Conservation (phyloP, 371 early-diverging fungal species). For the Mucor racemosus region DNA sequence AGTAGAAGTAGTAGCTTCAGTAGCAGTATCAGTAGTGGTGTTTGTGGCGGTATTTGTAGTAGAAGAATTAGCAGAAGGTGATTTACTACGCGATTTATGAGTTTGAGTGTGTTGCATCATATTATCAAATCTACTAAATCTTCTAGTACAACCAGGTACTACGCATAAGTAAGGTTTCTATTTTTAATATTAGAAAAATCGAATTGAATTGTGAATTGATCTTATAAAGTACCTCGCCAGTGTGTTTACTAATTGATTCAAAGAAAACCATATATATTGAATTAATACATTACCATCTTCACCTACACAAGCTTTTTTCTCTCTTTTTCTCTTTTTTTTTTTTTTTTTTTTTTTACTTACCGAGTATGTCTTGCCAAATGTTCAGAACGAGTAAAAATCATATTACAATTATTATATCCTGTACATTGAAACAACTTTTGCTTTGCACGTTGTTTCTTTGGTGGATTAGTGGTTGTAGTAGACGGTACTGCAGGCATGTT, state of each 20-base stretch:
- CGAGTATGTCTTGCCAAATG: constrained; percentile 64
- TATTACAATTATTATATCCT: constrained; percentile 60
- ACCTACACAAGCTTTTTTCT: not conserved
- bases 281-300: not conserved
- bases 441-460: constrained; percentile 26
- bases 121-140: constrained; percentile 37
- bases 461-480: constrained; percentile 7
- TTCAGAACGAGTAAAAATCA: constrained; percentile 67
- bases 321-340: too few species aligned
- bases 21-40: not conserved
- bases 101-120: constrained; percentile 42
- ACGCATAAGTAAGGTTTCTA: constrained; percentile 36
- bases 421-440: constrained; percentile 64
- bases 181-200: constrained; percentile 2
- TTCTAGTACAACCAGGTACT: constrained; percentile 24
- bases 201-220: not conserved
- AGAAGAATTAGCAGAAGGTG: constrained; percentile 7
- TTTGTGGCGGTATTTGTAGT: constrained; percentile 5
- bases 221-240: constrained; percentile 49
- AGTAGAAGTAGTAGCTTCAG: not conserved
- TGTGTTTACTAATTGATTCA: constrained; percentile 51
- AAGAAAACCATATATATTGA: not conserved
- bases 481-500: constrained; percentile 13
- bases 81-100: constrained; percentile 26
- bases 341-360: constrained; percentile 21